Evolutionary conservation across 2,329 filamentous ascomycete species (phyloP).

Genomic region (Gnomoniopsis sp.): DNA sequence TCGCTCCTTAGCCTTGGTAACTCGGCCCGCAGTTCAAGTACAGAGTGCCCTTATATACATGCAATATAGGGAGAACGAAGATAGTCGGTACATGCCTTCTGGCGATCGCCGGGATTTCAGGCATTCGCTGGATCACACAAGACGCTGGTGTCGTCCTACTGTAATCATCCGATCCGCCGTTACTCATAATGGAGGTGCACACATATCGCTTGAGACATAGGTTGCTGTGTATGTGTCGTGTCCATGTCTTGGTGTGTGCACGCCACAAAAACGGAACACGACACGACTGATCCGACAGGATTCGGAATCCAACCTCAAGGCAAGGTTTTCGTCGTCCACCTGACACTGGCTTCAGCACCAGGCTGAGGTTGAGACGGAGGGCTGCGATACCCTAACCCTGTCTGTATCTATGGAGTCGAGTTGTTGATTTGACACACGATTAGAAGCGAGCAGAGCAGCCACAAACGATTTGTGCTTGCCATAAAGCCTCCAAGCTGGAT

Average conservation of each 20-base stretch:
- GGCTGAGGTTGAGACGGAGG: too few relatives aligned
- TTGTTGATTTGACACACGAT: too few relatives aligned
- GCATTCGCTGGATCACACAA: background rate
- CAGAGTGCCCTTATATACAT: background rate
- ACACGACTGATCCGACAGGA: slow-evolving; percentile 11
- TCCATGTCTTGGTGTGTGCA: slow-evolving; percentile 9
- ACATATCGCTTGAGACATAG: slow-evolving; percentile 14
- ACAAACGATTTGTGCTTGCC: too few relatives aligned
- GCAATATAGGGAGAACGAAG: background rate
- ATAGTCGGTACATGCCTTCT: slow-evolving; percentile 1
- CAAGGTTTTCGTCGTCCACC: slow-evolving; percentile 4
- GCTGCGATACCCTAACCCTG: too few relatives aligned
- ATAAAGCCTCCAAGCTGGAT: too few relatives aligned
- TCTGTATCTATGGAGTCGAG: background rate
- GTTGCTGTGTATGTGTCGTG: slow-evolving; percentile 9
- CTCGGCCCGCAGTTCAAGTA: background rate
- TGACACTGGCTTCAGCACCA: too few relatives aligned
- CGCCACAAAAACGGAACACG: slow-evolving; percentile 5
- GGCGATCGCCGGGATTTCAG: background rate
- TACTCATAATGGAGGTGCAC: slow-evolving; percentile 14
- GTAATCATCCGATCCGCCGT: slow-evolving; percentile 16
- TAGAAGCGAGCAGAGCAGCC: too few relatives aligned
- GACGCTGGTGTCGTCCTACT: slow-evolving; percentile 1
- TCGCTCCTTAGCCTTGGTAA: background rate
- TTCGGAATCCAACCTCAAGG: slow-evolving; percentile 7